Evolutionary conservation across 768 basidiomycete species (phyloP).

Genomic region (Trametopsis cervina): DNA sequence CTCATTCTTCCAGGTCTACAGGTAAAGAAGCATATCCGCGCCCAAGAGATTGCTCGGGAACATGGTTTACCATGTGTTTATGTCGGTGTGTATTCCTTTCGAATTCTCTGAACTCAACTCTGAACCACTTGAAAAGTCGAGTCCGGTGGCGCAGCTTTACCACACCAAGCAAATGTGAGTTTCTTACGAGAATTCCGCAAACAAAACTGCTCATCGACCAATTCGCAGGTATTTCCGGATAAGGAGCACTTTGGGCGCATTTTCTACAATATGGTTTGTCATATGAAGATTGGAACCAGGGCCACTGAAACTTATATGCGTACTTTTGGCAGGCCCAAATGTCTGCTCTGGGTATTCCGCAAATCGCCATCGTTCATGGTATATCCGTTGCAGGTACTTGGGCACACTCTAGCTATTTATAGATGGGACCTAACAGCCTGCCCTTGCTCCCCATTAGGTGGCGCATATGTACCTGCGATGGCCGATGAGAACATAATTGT

Average conservation of each 20-base stretch:
- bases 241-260: constrained; percentile 94
- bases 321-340: constrained; percentile 62
- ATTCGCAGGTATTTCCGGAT: constrained; percentile 74
- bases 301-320: constrained; percentile 8
- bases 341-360: constrained; percentile 87
- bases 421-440: background rate
- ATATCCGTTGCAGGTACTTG: constrained; percentile 79
- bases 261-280: constrained; percentile 89
- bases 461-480: constrained; percentile 95
- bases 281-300: constrained; percentile 3
- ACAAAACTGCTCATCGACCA: background rate
- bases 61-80: constrained; percentile 89
- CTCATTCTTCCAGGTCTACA: constrained; percentile 17
- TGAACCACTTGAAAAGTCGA: constrained; percentile 50
- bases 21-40: constrained; percentile 94
- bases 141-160: constrained; percentile 89
- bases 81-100: constrained; percentile 51
- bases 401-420: background rate
- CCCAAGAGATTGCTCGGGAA: constrained; percentile 91
- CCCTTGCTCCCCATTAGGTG: constrained; percentile 38
- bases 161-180: constrained; percentile 78
- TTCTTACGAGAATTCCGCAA: background rate
- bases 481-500: constrained; percentile 92
- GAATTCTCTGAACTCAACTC: constrained; percentile 5
- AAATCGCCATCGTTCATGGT: constrained; percentile 90